Conservation (phyloP, 495 filamentous ascomycete species). For the Xylaria cubensis region DNA sequence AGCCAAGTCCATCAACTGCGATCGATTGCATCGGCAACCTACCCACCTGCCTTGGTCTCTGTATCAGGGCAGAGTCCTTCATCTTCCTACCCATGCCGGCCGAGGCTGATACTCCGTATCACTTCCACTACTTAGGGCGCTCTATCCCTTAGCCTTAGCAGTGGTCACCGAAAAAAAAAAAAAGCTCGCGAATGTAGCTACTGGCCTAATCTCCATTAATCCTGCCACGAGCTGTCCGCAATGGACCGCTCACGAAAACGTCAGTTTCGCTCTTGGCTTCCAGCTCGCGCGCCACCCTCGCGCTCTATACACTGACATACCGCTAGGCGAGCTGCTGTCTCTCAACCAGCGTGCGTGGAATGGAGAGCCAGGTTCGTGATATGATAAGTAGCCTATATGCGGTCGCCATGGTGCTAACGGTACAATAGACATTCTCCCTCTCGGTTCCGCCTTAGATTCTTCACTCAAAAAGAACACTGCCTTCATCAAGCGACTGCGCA, state of each 20-base stretch:
- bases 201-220: conserved; percentile 23
- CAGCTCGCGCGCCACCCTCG: background rate
- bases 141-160: conserved; percentile 54
- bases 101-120: conserved; percentile 50
- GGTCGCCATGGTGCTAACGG: conserved; percentile 33
- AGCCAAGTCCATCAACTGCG: background rate
- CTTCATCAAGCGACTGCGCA: conserved; percentile 96
- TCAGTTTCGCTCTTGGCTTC: conserved; percentile 47
- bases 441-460: conserved; percentile 85
- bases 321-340: conserved; percentile 82
- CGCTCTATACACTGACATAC: conserved; percentile 36
- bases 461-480: conserved; percentile 99
- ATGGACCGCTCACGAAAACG: conserved; percentile 92
- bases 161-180: conserved; percentile 25
- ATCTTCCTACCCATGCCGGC: conserved; percentile 55
- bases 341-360: conserved; percentile 88
- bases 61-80: conserved; percentile 34
- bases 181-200: conserved; percentile 49
- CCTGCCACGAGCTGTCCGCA: conserved; percentile 40
- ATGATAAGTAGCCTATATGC: conserved; percentile 12
- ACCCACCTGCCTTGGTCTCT: conserved; percentile 33
- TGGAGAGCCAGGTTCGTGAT: conserved; percentile 77
- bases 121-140: conserved; percentile 51
- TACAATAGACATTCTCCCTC: conserved; percentile 75
- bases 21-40: conserved; percentile 18